Percentiles rank a stretch among this genome's conserved stretches.
These are phyloP conservation scores for Pythium dissotocum DNA, from an alignment of 352 stramenopile genomes.

Conservation along the genomic window DNA sequence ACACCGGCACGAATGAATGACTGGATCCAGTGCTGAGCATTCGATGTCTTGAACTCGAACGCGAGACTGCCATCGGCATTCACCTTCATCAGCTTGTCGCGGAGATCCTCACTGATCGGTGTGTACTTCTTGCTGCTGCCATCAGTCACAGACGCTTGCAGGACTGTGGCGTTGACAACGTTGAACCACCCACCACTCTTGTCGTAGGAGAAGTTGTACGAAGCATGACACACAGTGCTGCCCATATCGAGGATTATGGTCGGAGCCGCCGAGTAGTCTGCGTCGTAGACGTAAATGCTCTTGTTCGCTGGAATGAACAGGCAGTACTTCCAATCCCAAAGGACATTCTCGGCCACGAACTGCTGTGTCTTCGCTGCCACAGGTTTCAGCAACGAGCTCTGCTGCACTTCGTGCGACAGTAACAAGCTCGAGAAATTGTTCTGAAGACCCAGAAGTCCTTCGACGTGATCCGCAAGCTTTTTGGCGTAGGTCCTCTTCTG, in stretches of 20 bases:
- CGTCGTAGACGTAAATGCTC: slow-evolving; percentile 68
- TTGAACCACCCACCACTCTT: slow-evolving; percentile 55
- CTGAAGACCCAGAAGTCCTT: slow-evolving; percentile 54
- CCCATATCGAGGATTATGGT: slow-evolving; percentile 60
- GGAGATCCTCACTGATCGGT: slow-evolving; percentile 32
- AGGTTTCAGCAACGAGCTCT: slow-evolving; percentile 36
- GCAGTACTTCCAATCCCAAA: slow-evolving; percentile 77
- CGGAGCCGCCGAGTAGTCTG: slow-evolving; percentile 37
- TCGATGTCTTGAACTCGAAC: slow-evolving; percentile 56
- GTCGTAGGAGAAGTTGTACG: slow-evolving; percentile 49
- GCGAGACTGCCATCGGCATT: slow-evolving; percentile 35
- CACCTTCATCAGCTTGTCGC: slow-evolving; percentile 41
- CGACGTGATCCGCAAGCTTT: slow-evolving; percentile 55
- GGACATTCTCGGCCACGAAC: slow-evolving; percentile 36
- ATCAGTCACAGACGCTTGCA: slow-evolving; percentile 20
- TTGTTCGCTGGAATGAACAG: slow-evolving; percentile 52
- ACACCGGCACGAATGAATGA: slow-evolving; percentile 49
- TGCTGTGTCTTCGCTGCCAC: slow-evolving; percentile 44
- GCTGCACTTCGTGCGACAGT: slow-evolving; percentile 37
- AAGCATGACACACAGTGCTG: slow-evolving; percentile 38
- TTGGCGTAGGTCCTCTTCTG: slow-evolving; percentile 46
- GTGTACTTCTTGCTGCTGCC: slow-evolving; percentile 30
- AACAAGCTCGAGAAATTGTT: slow-evolving; percentile 52
- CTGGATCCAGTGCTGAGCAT: slow-evolving; percentile 61
- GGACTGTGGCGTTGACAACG: slow-evolving; percentile 46